Evolutionary conservation across 2,329 filamentous ascomycete genomes (phyloP).

Genomic region (Fusarium tupiense): DNA sequence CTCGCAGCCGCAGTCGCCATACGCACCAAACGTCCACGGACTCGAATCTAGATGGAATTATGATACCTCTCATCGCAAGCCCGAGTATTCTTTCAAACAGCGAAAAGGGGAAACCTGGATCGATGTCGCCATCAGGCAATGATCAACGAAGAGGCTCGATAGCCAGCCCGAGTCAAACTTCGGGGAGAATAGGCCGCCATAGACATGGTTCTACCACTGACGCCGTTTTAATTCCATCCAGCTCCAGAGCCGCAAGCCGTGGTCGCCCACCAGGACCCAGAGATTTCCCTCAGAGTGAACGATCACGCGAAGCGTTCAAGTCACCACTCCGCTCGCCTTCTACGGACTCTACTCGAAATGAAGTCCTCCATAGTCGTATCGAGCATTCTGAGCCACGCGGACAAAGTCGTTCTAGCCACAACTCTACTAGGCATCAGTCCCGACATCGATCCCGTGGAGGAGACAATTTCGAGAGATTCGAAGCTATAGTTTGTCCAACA

Average conservation of each 20-base stretch:
- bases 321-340: constrained; percentile 9
- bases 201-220: background rate
- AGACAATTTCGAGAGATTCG: constrained; percentile 8
- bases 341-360: constrained; percentile 25
- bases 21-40: background rate
- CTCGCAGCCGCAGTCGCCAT: background rate
- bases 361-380: background rate
- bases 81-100: constrained; percentile 11
- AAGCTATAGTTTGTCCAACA: constrained; percentile 6
- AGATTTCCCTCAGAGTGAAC: background rate
- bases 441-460: background rate
- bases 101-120: background rate
- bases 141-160: constrained; percentile 18
- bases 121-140: background rate
- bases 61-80: constrained; percentile 17
- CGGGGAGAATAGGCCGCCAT: background rate
- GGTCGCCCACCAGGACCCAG: constrained; percentile 21
- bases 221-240: background rate
- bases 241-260: constrained; percentile 12
- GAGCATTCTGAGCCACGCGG: background rate
- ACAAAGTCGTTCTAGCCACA: background rate
- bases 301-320: background rate
- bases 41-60: background rate
- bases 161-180: background rate
- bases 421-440: background rate